Evolutionary conservation across 345 rosid species (phyloP).

Genomic region (Angophora floribunda): DNA sequence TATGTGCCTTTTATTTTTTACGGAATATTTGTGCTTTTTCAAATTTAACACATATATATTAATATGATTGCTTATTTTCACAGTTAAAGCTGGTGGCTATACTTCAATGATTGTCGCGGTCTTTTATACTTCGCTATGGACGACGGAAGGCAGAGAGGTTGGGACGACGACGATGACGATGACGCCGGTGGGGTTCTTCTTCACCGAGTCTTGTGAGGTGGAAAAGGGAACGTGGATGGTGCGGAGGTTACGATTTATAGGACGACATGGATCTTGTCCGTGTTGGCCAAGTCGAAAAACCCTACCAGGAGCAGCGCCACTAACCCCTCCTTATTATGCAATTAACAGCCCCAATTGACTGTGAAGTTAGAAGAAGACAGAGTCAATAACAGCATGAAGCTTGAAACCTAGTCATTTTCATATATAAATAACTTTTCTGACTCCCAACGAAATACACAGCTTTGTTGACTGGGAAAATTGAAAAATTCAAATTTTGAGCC

Average conservation of each 20-base stretch:
- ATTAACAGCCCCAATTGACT: conserved; percentile 97
- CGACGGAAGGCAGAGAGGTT: neutral
- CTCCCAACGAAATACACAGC: neutral
- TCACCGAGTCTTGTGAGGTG: neutral
- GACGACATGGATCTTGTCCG: neutral
- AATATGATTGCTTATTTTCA: too few species aligned
- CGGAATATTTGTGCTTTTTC: neutral
- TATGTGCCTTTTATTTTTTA: neutral
- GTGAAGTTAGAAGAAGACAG: conserved; percentile 1
- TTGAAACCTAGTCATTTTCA: neutral
- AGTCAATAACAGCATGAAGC: neutral
- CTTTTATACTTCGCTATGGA: neutral
- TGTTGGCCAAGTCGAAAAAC: neutral
- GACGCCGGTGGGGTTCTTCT: neutral
- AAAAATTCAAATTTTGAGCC: neutral
- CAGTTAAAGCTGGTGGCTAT: too few species aligned
- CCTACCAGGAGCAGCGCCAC: neutral
- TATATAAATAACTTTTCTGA: neutral
- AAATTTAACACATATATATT: neutral
- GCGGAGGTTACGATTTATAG: neutral
- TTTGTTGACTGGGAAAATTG: neutral
- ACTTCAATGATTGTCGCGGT: too few species aligned
- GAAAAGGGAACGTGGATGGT: neutral
- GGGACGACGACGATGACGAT: neutral
- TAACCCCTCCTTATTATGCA: conserved; percentile 67